These are phyloP conservation scores for Leptomonas seymouri DNA, from an alignment of 208 protist genomes.

Conservation along the genomic window DNA sequence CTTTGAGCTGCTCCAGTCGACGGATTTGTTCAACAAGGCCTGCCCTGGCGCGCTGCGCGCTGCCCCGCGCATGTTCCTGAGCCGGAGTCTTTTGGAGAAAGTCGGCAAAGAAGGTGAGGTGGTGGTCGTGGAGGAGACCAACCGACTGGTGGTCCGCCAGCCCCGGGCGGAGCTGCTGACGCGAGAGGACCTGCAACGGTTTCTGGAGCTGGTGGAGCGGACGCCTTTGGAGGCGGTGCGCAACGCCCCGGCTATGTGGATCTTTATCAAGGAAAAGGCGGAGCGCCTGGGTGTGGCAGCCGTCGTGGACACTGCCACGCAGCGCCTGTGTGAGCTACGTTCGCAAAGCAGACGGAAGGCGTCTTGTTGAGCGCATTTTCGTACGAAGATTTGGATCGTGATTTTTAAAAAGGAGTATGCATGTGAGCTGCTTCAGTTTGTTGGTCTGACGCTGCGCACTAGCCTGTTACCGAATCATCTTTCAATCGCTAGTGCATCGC, in stretches of 20 bases:
- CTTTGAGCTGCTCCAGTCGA: constrained; percentile 65
- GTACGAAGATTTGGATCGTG: too few relatives aligned
- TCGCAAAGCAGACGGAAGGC: neutral
- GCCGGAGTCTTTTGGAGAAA: constrained; percentile 66
- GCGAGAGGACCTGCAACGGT: constrained; percentile 42
- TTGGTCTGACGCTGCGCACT: too few relatives aligned
- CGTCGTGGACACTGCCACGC: constrained; percentile 14
- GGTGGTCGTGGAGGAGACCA: constrained; percentile 41
- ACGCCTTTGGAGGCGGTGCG: constrained; percentile 50
- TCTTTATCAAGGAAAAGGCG: constrained; percentile 64
- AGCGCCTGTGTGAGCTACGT: constrained; percentile 8
- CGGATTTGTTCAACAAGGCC: constrained; percentile 55
- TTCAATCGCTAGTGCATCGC: too few relatives aligned
- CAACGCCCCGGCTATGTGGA: constrained; percentile 51
- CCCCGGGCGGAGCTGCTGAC: constrained; percentile 50
- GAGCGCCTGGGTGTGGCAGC: constrained; percentile 35
- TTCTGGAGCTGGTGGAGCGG: constrained; percentile 46
- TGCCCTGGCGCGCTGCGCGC: constrained; percentile 49
- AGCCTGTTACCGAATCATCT: too few relatives aligned
- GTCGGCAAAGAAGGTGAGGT: constrained; percentile 55
- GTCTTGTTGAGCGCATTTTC: neutral
- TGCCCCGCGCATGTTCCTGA: constrained; percentile 42
- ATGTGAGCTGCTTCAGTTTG: too few relatives aligned
- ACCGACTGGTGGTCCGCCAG: constrained; percentile 38
- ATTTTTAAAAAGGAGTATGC: too few relatives aligned